phyloP scores from a whole-genome alignment of 257 asterid species.

The Nicotiana obtusifolia region DNA sequence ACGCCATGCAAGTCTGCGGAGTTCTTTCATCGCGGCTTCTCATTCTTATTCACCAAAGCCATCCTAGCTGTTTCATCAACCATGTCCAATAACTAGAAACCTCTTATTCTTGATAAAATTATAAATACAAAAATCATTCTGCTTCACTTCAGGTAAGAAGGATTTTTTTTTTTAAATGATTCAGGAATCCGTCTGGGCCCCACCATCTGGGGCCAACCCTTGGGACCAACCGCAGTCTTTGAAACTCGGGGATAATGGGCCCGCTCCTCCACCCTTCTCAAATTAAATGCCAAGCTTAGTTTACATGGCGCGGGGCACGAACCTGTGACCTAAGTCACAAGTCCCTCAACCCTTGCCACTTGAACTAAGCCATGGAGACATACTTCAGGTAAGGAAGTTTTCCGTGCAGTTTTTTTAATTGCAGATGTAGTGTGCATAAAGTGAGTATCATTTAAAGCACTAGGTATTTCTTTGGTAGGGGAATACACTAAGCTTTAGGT shows the following conservation, averaged over 20 bases:
- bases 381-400: background rate
- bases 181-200: too few species aligned
- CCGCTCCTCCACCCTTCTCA: too few species aligned
- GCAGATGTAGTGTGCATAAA: background rate
- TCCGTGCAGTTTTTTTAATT: background rate
- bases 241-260: too few species aligned
- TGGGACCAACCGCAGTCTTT: too few species aligned
- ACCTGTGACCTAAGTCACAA: too few species aligned
- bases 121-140: background rate
- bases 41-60: background rate
- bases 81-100: background rate
- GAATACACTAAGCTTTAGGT: background rate
- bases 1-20: background rate
- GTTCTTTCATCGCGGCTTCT: background rate
- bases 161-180: background rate
- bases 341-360: too few species aligned
- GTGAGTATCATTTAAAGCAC: background rate
- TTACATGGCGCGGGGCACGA: too few species aligned
- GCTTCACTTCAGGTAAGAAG: background rate
- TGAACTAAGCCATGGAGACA: too few species aligned
- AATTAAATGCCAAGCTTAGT: too few species aligned
- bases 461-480: background rate
- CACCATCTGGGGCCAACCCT: too few species aligned
- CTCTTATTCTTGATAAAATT: background rate
- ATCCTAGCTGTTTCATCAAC: background rate